A percentile compares a stretch with the other conserved stretches of the same genome.
Evolutionary conservation across 306 rosid species (phyloP).

Genomic region (Carpinus fangiana): DNA sequence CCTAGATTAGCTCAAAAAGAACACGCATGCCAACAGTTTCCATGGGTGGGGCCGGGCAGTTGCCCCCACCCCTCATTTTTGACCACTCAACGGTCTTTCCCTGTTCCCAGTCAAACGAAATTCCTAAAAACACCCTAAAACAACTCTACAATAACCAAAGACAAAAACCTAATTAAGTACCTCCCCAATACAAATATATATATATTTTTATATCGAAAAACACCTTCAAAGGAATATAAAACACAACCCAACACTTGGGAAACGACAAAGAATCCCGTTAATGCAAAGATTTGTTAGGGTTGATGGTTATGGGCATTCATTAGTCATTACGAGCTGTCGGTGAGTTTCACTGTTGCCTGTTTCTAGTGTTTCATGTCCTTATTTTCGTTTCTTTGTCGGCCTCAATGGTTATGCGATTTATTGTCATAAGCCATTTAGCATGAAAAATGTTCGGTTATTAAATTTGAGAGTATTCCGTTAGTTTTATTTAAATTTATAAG

Average conservation of each 20-base stretch:
- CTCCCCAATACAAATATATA: not conserved
- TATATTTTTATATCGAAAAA: not conserved
- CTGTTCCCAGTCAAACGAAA: constrained; percentile 3
- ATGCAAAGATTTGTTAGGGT: not conserved
- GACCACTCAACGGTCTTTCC: constrained; percentile 24
- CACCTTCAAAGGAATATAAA: not conserved
- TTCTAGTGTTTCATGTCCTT: not conserved
- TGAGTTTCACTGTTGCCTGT: not conserved
- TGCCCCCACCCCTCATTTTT: constrained; percentile 26
- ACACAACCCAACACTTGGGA: constrained; percentile 7
- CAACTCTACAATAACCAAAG: constrained; percentile 6
- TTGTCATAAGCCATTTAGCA: too few species aligned
- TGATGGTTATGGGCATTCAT: constrained; percentile 20
- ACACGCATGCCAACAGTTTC: constrained; percentile 32
- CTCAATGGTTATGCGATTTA: not conserved
- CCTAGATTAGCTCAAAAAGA: constrained; percentile 48
- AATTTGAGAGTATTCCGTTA: too few species aligned
- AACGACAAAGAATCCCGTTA: constrained; percentile 26
- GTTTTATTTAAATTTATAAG: too few species aligned
- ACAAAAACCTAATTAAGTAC: constrained; percentile 10
- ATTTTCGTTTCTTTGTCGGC: constrained; percentile 17
- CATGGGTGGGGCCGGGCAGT: constrained; percentile 12
- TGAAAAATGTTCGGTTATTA: too few species aligned
- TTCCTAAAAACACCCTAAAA: not conserved
- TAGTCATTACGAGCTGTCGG: constrained; percentile 21